Conservation (phyloP, 2,329 filamentous ascomycete genomes). For the Fusarium metavorans region DNA sequence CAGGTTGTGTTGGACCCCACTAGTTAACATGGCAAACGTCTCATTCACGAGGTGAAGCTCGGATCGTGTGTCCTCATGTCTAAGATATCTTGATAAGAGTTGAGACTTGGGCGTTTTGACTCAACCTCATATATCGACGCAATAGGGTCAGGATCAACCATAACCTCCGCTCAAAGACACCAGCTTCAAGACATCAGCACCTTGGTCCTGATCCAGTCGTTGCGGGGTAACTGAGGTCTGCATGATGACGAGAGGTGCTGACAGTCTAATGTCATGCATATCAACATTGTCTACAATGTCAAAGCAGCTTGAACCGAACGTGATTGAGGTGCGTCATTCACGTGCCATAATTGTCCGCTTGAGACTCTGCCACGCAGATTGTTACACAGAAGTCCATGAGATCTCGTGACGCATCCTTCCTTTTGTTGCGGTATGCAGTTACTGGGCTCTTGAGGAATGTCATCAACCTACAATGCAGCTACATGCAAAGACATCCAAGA, state of each 20-base stretch:
- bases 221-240: neutral
- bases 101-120: neutral
- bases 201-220: neutral
- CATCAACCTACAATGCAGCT: neutral
- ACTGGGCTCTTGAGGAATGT: neutral
- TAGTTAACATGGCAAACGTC: neutral
- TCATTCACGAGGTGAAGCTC: neutral
- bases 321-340: neutral
- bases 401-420: neutral
- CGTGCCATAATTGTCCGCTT: neutral
- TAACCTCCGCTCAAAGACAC: neutral
- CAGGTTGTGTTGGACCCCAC: neutral
- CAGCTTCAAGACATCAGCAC: neutral
- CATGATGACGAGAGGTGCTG: constrained; percentile 1
- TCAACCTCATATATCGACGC: neutral
- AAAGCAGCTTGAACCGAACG: neutral
- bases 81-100: neutral
- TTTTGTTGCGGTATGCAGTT: neutral
- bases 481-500: neutral
- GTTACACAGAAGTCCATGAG: neutral
- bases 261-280: neutral
- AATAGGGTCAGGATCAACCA: neutral
- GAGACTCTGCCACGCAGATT: neutral
- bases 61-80: neutral
- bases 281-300: neutral